Evolutionary conservation across 2,329 filamentous ascomycete species (phyloP), one percentile per base, ranked within the genome.

Genomic region (Talaromyces sp.): DNA sequence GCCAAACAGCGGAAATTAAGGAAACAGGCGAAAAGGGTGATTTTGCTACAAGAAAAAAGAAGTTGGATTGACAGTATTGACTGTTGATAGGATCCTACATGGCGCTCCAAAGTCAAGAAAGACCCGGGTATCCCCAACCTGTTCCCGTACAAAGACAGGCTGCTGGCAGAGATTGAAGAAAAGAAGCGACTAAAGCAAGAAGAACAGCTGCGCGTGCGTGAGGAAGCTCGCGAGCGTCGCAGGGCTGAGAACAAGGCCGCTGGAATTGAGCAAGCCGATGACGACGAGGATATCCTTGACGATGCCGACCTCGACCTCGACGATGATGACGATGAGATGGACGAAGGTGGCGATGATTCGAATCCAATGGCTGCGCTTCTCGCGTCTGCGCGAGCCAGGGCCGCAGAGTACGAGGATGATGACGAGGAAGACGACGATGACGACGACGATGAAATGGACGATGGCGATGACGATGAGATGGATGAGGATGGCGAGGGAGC

Each of bases 71-170:
- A 6, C 14, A 38, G 7, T n/a, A 38, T 38, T 38, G 35, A 38
- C 35, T 38, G 14, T n/a, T 35, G 48, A 4, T 64, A 85, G 85
- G 96, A 97, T 75, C 93, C 94, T 35, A 87, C 96, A 90, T 97
- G 94, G 92, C 87, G 90, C 68, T 92, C 91, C 62, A 90, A 92
- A 75, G 75, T 96, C 67, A 97, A 97, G 85, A 99, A 97, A 80
- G 94, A 99, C 70, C 94, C 93, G 26, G 94, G 94, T 54, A 97
- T 99, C 64, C 94, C 94, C 46, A 99, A 97, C 72, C 79, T 97
- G 38, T 99, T 97, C 79, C 94, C 94, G 0, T 97, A 94, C 83
- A 99, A 99, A 80, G 92, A 97, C 75, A 92, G 89, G 81, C 85
- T 99, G 29, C 84, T 99, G 35, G 87, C 92, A 61, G 92, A 99